Evolutionary conservation across 108 stramenopile species (phyloP), one percentile per base, ranked within the genome.

Genomic region (Licmophora abbreviata): DNA sequence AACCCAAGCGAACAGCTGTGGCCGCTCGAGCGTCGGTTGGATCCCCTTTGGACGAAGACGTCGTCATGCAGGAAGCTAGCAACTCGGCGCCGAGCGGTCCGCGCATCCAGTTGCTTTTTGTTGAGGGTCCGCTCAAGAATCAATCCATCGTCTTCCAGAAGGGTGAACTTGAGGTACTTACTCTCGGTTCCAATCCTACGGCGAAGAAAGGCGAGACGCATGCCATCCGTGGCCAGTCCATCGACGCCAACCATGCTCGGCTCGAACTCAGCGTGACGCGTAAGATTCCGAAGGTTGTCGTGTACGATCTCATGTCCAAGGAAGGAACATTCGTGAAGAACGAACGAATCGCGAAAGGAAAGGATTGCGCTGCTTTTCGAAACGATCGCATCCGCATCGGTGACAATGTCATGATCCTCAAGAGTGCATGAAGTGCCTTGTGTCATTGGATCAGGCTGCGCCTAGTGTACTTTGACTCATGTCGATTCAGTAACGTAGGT

Each of bases 251-350:
- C 41, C 65, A 66, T 26, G 31, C 58, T 26, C 15, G 24, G 42
- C 20, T 66, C 2, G 42, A 56, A 1, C 58, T 66, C 17, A 2
- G 41, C 0, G 36, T 66, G 15, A 41, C 38, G 2, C 46, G 47
- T 40, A 66, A 59, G 30, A 43, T 74, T 15, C 48, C 48, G 22
- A 67, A 66, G 12, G 56, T 77, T 9, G 42, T 34, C 40, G 71
- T 82, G 18, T 62, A 42, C 21, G 81, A 82, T 29, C 60, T 82
- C 40, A 68, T 65, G 21, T 71, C 79, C 8, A 24, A 52, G 21
- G 54, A 48, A 40, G 73, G 73, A 20, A 69, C 74, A 3, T 61
- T 64, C 41, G 52, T 82, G 48, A 74, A 74, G 42, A 54, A 56
- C 21, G 50, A 29, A 8, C 31, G 29, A 29, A 51, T 77, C 31